A percentile compares a stretch with the other conserved stretches of the same genome.
phyloP scores from a whole-genome alignment of 495 filamentous ascomycete genomes.

The Immersiella caudata region DNA sequence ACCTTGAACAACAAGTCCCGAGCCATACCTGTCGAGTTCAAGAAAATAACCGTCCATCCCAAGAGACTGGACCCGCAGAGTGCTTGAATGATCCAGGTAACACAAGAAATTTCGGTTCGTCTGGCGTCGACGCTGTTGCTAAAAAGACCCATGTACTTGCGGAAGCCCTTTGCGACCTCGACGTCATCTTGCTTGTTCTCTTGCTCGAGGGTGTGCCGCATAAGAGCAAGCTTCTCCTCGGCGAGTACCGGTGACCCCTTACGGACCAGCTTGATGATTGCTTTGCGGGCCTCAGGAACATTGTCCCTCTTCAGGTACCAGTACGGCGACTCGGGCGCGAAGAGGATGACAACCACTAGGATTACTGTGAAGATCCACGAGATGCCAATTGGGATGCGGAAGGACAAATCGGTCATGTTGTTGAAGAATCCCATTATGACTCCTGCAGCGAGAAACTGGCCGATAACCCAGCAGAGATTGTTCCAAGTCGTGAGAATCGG shows the following conservation, averaged over 20 bases:
- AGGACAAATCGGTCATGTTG: slow-evolving; percentile 58
- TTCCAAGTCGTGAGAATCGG: slow-evolving; percentile 68
- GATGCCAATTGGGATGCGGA: slow-evolving; percentile 62
- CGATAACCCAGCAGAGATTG: slow-evolving; percentile 71
- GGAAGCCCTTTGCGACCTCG: slow-evolving; percentile 51
- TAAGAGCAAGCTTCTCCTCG: slow-evolving; percentile 67
- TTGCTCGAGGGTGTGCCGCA: slow-evolving; percentile 65
- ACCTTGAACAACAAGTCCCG: slow-evolving; percentile 53
- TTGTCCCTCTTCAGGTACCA: slow-evolving; percentile 68
- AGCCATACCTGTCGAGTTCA: slow-evolving; percentile 66
- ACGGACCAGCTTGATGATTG: slow-evolving; percentile 60
- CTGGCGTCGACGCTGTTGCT: slow-evolving; percentile 61
- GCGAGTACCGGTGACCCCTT: slow-evolving; percentile 52
- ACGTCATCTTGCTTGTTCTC: slow-evolving; percentile 50
- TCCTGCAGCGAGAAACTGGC: slow-evolving; percentile 64
- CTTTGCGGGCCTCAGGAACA: slow-evolving; percentile 46
- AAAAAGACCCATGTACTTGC: slow-evolving; percentile 60
- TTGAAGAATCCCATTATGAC: slow-evolving; percentile 58
- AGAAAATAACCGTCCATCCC: slow-evolving; percentile 71
- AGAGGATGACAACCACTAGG: slow-evolving; percentile 60
- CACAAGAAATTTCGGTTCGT: slow-evolving; percentile 70
- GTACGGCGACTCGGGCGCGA: slow-evolving; percentile 78
- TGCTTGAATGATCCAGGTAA: slow-evolving; percentile 72
- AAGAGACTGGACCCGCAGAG: slow-evolving; percentile 70
- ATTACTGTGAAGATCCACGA: slow-evolving; percentile 72